Base-by-base conservation (phyloP, 805 yeast genomes). In the Komagataella phaffii region DNA sequence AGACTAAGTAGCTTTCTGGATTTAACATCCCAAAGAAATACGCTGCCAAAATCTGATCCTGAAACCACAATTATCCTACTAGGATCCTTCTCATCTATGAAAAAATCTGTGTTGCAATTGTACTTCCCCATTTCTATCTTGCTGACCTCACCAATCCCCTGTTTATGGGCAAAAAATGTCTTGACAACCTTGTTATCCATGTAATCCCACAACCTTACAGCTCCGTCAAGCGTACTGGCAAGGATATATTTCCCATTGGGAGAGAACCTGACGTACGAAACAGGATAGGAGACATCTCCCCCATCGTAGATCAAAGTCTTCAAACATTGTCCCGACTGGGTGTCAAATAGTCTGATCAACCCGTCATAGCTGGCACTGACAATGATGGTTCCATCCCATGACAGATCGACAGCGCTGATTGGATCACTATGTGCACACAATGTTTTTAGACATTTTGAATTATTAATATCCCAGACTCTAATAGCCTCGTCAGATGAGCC, bases 341-440 rank as follows among this genome's bases (percentile, higher is more conserved):
- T 77, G 63, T 90, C 97, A 71, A 95, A 91, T 17, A 91, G 69
- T 49, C 99, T 72, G 23, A 91, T 84, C 57, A 88, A 73, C 3
- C 99, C 99, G 66, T 91, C 99, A 63, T 83, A 85, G 17, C 96
- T 84, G 0, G 95, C 93, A 55, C 95, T 84, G 2, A 82, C 85
- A 7, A 93, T 78, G 44, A 93, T 79, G 0, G 96, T 76, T 53
- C 90, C 89, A 57, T 86, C 96, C 52, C 77, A 80, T 2, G 86
- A 79, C 49, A 91, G 67, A 58, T 88, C 83, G 1, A 90, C 70
- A 0, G 87, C 75, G 19, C 87, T 80, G 1, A 93, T 85, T 0
- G 97, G 95, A 58, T 88, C 97, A 0, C 95, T 80, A 66, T 91
- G 99, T 0, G 98, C 97, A 45, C 95, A 85, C 49, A 91, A 68